Percentiles rank a stretch among this genome's conserved stretches.
phyloP scores from a whole-genome alignment of 192 early-diverging fungal species.

The Physocladia obscura region DNA sequence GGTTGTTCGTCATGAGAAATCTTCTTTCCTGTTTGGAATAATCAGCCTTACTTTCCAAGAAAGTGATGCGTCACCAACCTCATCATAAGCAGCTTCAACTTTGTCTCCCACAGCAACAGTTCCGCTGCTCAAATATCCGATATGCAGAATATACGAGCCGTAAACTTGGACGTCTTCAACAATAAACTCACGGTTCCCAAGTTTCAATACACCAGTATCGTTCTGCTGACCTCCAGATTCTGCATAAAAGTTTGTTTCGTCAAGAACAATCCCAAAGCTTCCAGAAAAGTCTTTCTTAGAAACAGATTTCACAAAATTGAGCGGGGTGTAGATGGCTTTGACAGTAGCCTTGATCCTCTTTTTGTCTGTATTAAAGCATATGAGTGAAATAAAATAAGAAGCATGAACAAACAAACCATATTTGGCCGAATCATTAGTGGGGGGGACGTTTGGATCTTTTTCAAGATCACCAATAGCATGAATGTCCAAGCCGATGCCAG shows the following conservation, averaged over 20 bases:
- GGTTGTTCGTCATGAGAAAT: constrained; percentile 90
- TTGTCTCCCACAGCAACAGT: constrained; percentile 64
- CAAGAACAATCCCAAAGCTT: constrained; percentile 84
- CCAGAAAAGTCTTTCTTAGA: constrained; percentile 55
- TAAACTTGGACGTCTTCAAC: constrained; percentile 92
- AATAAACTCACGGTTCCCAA: constrained; percentile 85
- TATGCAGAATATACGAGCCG: constrained; percentile 94
- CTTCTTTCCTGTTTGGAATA: constrained; percentile 50
- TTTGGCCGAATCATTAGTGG: constrained; percentile 85
- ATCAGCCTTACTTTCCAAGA: background rate
- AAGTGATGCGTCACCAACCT: constrained; percentile 32
- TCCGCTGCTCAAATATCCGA: constrained; percentile 92
- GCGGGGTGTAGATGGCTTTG: constrained; percentile 74
- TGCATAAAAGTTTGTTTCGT: constrained; percentile 96
- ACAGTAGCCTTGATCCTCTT: constrained; percentile 73
- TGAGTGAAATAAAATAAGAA: background rate
- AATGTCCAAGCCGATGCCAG: constrained; percentile 79
- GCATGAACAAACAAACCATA: constrained; percentile 57
- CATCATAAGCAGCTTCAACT: constrained; percentile 83
- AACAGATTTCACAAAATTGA: constrained; percentile 43
- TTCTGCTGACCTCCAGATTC: constrained; percentile 95
- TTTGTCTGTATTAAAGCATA: constrained; percentile 34
- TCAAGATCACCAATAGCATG: constrained; percentile 88
- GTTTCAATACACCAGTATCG: constrained; percentile 82
- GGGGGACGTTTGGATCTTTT: constrained; percentile 65